These are phyloP conservation scores for Ceratobasidium sp. DNA, from an alignment of 1,284 basidiomycete species.

Conservation along the genomic window DNA sequence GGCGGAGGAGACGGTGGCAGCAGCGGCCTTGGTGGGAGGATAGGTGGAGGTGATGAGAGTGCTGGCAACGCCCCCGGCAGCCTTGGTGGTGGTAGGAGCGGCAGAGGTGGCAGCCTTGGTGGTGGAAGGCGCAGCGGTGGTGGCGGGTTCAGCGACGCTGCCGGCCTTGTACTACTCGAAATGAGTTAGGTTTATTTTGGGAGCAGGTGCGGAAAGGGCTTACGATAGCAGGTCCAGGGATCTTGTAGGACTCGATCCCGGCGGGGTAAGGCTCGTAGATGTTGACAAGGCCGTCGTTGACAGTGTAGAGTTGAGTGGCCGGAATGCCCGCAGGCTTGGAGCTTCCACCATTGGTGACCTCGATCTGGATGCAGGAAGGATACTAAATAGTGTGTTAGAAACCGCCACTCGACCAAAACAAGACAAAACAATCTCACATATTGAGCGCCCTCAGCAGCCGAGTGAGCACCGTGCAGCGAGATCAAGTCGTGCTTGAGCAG, in stretches of 20 bases:
- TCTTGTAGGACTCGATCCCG: conserved; percentile 12
- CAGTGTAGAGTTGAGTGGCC: conserved; percentile 25
- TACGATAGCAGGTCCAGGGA: conserved; percentile 30
- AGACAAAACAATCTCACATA: conserved; percentile 16
- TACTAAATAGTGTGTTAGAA: conserved; percentile 58
- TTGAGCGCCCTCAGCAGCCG: conserved; percentile 62
- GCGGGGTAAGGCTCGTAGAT: conserved; percentile 4
- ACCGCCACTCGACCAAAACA: not conserved
- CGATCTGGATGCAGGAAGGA: conserved; percentile 71
- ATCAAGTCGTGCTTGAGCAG: conserved; percentile 78
- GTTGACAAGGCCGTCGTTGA: conserved; percentile 23
- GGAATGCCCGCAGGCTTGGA: conserved; percentile 7
- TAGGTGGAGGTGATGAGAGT: not conserved
- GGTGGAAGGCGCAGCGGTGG: conserved; percentile 9
- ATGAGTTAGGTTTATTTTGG: not conserved
- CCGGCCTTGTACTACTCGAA: conserved; percentile 1
- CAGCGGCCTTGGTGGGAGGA: not conserved
- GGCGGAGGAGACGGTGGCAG: not conserved
- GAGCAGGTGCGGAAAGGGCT: not conserved
- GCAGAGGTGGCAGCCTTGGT: conserved; percentile 41
- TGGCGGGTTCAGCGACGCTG: not conserved
- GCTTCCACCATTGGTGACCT: conserved; percentile 58
- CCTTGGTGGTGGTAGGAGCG: not conserved
- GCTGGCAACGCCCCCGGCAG: not conserved
- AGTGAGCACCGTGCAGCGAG: conserved; percentile 68